Evolutionary conservation across 169 alveolate species (phyloP).

Genomic region (Blepharisma undulans): DNA sequence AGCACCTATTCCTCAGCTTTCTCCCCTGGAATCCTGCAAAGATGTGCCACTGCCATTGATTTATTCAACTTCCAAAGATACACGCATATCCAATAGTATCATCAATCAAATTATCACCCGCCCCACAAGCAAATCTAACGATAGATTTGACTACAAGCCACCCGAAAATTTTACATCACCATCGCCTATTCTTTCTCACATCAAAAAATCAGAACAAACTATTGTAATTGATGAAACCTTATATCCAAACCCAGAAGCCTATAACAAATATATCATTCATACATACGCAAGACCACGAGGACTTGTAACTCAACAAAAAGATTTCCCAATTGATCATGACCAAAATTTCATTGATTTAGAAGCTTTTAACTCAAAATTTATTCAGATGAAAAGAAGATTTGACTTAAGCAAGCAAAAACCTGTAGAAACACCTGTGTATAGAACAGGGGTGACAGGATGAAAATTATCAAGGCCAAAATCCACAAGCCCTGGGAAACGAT

Average conservation of each 20-base stretch:
- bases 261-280: neutral
- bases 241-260: neutral
- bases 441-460: constrained; percentile 27
- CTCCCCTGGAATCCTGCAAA: constrained; percentile 29
- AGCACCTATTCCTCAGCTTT: constrained; percentile 38
- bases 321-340: neutral
- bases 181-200: neutral
- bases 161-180: neutral
- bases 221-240: neutral
- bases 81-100: neutral
- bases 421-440: neutral
- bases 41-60: constrained; percentile 24
- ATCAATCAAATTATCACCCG: neutral
- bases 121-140: neutral
- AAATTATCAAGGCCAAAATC: neutral
- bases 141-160: neutral
- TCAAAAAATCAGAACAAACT: neutral
- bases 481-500: neutral
- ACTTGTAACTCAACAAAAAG: neutral
- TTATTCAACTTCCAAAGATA: neutral
- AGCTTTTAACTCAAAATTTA: neutral
- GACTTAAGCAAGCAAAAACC: neutral
- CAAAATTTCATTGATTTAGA: neutral
- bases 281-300: constrained; percentile 40
- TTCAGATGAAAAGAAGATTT: neutral